A percentile compares a stretch with the other conserved stretches of the same genome.
phyloP scores from a whole-genome alignment of 140 eudicot species.

The Erigeron philadelphicus region DNA sequence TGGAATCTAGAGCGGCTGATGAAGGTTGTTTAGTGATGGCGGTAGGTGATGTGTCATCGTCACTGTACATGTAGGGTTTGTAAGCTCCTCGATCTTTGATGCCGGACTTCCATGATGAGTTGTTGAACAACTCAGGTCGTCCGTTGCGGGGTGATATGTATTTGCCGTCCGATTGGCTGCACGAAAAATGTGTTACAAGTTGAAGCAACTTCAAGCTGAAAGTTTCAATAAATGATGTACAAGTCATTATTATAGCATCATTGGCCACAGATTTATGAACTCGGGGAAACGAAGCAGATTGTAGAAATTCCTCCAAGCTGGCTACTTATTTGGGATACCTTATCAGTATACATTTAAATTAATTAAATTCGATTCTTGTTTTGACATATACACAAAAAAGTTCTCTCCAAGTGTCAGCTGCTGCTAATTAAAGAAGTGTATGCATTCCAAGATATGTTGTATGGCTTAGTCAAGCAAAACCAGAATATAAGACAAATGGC shows the following conservation, averaged over 20 bases:
- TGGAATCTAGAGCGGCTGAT: neutral
- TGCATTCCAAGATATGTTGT: too few species aligned
- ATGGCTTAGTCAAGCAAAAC: too few species aligned
- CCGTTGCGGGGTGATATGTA: constrained; percentile 45
- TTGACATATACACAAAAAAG: neutral
- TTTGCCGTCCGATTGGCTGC: constrained; percentile 67
- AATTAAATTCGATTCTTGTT: neutral
- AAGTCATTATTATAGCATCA: neutral
- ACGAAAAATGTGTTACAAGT: constrained; percentile 14
- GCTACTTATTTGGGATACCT: neutral
- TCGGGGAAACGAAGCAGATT: neutral
- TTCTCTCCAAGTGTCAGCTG: too few species aligned
- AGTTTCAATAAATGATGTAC: neutral
- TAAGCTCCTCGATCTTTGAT: constrained; percentile 37
- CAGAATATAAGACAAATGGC: too few species aligned
- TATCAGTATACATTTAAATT: too few species aligned
- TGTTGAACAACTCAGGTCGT: constrained; percentile 48
- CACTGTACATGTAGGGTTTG: constrained; percentile 42
- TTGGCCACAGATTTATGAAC: neutral
- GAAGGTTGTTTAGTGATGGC: neutral
- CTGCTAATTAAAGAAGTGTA: too few species aligned
- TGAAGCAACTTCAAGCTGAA: neutral
- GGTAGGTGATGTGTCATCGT: neutral
- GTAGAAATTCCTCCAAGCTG: neutral
- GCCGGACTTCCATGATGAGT: constrained; percentile 35